Percentiles rank a stretch among this genome's conserved stretches.
Conservation (phyloP, 805 yeast genomes). For the Debaryomyces prosopidis region DNA sequence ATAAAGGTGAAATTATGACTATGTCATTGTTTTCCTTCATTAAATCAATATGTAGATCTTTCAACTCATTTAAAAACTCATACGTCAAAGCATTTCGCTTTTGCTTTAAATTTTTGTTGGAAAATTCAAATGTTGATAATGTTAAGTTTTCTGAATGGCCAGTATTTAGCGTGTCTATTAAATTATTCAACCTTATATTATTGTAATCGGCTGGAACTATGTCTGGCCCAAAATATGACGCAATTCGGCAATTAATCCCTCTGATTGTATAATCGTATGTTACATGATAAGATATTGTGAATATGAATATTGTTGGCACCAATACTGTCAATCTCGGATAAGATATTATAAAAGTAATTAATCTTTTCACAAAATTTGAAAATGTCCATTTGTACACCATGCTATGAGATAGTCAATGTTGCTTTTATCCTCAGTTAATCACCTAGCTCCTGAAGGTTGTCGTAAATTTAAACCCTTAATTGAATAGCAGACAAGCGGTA, state of each 20-base stretch:
- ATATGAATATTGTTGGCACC: constrained; percentile 30
- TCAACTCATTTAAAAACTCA: constrained; percentile 11
- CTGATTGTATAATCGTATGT: constrained; percentile 34
- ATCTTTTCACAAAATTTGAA: constrained; percentile 1
- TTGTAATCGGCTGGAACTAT: not conserved
- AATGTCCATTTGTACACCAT: constrained; percentile 1
- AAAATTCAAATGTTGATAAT: constrained; percentile 7
- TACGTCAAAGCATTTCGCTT: constrained; percentile 11
- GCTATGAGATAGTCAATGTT: too few species aligned
- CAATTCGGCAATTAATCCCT: constrained; percentile 21
- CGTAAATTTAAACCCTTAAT: too few species aligned
- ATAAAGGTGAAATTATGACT: constrained; percentile 10
- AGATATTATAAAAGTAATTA: constrained; percentile 16
- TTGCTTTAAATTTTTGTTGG: not conserved
- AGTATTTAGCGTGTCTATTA: not conserved
- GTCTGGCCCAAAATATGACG: not conserved
- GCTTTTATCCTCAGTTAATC: too few species aligned
- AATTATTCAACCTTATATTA: not conserved
- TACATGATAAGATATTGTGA: constrained; percentile 34
- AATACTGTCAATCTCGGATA: constrained; percentile 30
- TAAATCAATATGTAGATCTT: constrained; percentile 7
- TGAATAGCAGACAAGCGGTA: too few species aligned
- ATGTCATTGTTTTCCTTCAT: not conserved
- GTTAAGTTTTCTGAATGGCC: constrained; percentile 3
- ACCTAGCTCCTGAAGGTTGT: too few species aligned